Percentiles rank a stretch among this genome's conserved stretches.
Evolutionary conservation across 1,284 basidiomycete genomes (phyloP).

Genomic region (Butyriboletus regius): DNA sequence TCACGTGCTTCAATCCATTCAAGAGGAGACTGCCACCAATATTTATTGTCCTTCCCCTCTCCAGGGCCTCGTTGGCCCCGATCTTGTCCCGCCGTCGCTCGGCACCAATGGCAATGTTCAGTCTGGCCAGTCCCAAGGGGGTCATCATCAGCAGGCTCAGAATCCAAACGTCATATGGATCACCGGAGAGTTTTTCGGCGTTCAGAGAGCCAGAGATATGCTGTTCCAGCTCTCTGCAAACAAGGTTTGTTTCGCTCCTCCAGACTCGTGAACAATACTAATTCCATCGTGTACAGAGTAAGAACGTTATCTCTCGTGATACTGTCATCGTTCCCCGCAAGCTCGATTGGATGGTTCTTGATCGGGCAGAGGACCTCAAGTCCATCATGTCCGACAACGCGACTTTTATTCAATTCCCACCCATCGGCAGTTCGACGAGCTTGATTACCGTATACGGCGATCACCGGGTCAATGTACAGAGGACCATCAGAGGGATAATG

Average conservation of each 20-base stretch:
- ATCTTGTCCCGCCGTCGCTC: constrained; percentile 37
- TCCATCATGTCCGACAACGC: constrained; percentile 93
- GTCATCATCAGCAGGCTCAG: constrained; percentile 32
- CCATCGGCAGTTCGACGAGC: constrained; percentile 84
- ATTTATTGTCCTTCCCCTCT: constrained; percentile 90
- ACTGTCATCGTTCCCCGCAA: constrained; percentile 92
- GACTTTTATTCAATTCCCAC: constrained; percentile 89
- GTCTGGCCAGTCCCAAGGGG: constrained; percentile 15
- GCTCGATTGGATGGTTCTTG: constrained; percentile 94
- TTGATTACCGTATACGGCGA: constrained; percentile 92
- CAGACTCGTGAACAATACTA: not conserved
- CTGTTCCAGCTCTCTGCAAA: constrained; percentile 77
- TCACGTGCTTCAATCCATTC: constrained; percentile 79
- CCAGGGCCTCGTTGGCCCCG: constrained; percentile 74
- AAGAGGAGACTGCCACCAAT: constrained; percentile 95
- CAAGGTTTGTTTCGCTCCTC: constrained; percentile 53
- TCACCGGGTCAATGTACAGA: constrained; percentile 88
- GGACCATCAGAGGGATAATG: constrained; percentile 93
- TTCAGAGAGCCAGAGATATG: constrained; percentile 93
- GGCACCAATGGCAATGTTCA: constrained; percentile 29
- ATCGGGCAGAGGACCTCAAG: constrained; percentile 84
- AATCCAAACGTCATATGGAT: constrained; percentile 85
- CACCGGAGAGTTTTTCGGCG: constrained; percentile 94
- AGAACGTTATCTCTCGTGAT: constrained; percentile 85
- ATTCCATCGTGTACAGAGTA: constrained; percentile 55